These are phyloP conservation scores for Fraxinus pennsylvanica DNA, from an alignment of 257 asterid species.

Conservation along the genomic window DNA sequence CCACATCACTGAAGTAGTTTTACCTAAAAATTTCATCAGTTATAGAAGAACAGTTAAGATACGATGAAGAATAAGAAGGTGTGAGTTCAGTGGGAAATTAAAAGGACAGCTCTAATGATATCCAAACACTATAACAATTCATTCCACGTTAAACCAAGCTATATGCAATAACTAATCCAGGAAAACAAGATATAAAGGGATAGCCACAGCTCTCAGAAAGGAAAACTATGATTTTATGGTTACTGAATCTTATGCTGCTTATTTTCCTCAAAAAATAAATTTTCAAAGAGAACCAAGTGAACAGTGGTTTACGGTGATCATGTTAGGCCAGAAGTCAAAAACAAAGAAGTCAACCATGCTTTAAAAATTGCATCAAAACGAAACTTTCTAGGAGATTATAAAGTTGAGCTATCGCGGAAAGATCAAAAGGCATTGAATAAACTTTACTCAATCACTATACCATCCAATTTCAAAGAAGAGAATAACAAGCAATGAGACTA, in stretches of 20 bases:
- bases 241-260: neutral
- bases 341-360: neutral
- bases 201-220: neutral
- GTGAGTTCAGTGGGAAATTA: neutral
- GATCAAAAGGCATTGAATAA: neutral
- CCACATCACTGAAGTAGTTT: neutral
- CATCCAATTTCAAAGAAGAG: neutral
- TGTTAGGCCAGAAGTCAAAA: neutral
- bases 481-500: neutral
- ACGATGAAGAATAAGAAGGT: neutral
- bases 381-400: neutral
- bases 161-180: neutral
- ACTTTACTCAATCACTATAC: neutral
- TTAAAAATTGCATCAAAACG: neutral
- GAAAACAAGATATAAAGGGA: neutral
- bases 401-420: neutral
- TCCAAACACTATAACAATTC: neutral
- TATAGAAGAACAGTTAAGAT: neutral
- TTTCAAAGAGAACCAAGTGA: neutral
- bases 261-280: neutral
- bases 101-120: neutral
- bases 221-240: neutral
- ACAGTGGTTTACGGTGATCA: neutral
- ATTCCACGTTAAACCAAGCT: neutral
- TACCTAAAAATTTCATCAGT: neutral